Base-by-base conservation (phyloP, 192 early-diverging fungal species). In the Coemansia sp. region DNA sequence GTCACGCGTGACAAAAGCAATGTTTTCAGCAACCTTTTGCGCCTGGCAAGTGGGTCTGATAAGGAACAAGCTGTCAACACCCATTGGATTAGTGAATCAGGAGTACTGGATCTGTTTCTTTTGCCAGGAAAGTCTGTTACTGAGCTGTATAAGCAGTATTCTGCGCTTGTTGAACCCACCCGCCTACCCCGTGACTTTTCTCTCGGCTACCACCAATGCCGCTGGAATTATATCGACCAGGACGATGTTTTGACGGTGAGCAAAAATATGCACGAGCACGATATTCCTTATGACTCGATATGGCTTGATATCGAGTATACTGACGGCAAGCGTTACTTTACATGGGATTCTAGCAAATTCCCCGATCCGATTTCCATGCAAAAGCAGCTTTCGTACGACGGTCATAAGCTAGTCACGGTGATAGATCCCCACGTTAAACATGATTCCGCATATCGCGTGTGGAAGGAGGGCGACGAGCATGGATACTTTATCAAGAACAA, bases 281-380 rank as follows among this genome's bases (percentile, higher is more conserved):
- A 91, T 42, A 96, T 99, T 60, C 97, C 98, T 7, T 95, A 95
- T 71, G 98, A 99, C 84, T 97, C 98, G 1, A 86, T 99, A 41
- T 99, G 98, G 98, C 81, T 99, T 59, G 98, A 99, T 82, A 99
- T 99, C 81, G 98, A 99, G 71, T 94, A 99, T 71, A 98, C 97
- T n/a, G 93, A 98, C 77, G 92, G 91, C 45, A 99, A 98, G 87
- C 84, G 89, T 39, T 99, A 99, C 74, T 96, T 96, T 72, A 99
- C 97, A 0, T 99, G 97, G 97, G 97, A 99, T 76, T 59, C 71
- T 6, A 73, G 77, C 53, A 98, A 98, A 78, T 99, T 99, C 83
- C 87, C 96, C 2, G 85, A 92, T 67, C 94, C 98, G 0, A 75
- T 68, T 8, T 85, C 85, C 32, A 95, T 99, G 95, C 94, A 96